These are phyloP conservation scores for Candida morakotiae DNA, from an alignment of 805 yeast genomes.

Conservation along the genomic window DNA sequence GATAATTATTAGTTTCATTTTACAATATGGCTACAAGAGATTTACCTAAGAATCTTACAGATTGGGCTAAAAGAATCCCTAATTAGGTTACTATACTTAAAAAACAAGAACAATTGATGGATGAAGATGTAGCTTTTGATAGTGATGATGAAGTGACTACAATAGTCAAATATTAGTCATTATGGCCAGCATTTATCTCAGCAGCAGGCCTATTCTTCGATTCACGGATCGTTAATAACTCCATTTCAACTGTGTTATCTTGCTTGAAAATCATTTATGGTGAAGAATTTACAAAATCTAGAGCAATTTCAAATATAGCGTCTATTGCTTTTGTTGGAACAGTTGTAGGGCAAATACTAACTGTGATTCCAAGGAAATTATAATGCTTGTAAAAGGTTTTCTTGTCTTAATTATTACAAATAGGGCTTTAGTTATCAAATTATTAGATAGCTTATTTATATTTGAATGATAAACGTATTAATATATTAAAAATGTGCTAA, in stretches of 20 bases:
- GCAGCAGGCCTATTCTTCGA: constrained; percentile 94
- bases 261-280: constrained; percentile 69
- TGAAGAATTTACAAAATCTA: constrained; percentile 52
- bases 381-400: too few species aligned
- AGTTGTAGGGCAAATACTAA: constrained; percentile 81
- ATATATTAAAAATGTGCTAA: too few species aligned
- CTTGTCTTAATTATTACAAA: too few species aligned
- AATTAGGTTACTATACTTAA: constrained; percentile 42
- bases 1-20: not conserved
- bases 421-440: too few species aligned
- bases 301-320: constrained; percentile 74
- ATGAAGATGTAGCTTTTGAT: constrained; percentile 10
- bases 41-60: constrained; percentile 41
- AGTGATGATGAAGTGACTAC: constrained; percentile 16
- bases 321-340: constrained; percentile 92
- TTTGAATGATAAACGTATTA: too few species aligned
- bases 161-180: constrained; percentile 15
- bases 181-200: constrained; percentile 71
- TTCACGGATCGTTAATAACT: constrained; percentile 87
- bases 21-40: constrained; percentile 42
- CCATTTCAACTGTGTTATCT: constrained; percentile 73
- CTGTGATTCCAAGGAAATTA: too few species aligned
- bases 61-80: constrained; percentile 39
- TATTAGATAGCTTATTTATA: too few species aligned
- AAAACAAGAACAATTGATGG: constrained; percentile 14